These are phyloP conservation scores for Leccinum subtestaceum DNA, from an alignment of 768 basidiomycete genomes.

Conservation along the genomic window DNA sequence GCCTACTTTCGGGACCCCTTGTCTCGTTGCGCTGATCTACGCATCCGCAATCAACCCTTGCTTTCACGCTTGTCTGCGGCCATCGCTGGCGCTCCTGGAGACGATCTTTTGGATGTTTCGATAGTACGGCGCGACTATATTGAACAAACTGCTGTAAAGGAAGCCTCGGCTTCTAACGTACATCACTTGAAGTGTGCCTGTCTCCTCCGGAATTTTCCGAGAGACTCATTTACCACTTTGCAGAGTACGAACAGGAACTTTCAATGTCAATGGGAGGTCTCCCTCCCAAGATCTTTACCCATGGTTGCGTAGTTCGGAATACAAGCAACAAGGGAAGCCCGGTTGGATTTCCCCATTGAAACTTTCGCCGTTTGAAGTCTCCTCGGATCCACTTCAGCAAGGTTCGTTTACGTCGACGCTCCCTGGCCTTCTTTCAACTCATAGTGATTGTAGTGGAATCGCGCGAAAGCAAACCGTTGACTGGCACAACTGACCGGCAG, in stretches of 20 bases:
- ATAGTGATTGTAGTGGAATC: conserved; percentile 6
- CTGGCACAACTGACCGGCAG: conserved; percentile 13
- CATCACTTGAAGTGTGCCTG: conserved; percentile 23
- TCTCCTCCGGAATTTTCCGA: neutral
- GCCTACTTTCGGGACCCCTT: conserved; percentile 8
- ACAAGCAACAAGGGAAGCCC: neutral
- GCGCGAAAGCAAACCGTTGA: neutral
- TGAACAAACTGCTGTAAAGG: conserved; percentile 39
- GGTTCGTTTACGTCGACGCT: conserved; percentile 14
- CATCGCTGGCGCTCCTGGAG: conserved; percentile 57
- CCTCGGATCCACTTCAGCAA: conserved; percentile 20
- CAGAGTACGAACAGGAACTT: conserved; percentile 72
- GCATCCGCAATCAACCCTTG: conserved; percentile 45
- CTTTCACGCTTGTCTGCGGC: conserved; percentile 55
- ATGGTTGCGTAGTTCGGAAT: conserved; percentile 49
- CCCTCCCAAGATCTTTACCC: conserved; percentile 69
- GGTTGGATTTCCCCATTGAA: conserved; percentile 36
- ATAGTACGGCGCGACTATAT: conserved; percentile 68
- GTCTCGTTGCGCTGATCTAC: conserved; percentile 44
- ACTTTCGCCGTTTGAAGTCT: conserved; percentile 35
- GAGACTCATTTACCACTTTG: neutral
- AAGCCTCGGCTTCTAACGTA: conserved; percentile 23
- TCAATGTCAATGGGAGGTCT: conserved; percentile 79
- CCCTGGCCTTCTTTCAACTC: neutral
- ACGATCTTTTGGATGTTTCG: conserved; percentile 58